These are phyloP conservation scores for Borealophlyctis nickersoniae DNA, from an alignment of 192 early-diverging fungal species.

Conservation along the genomic window DNA sequence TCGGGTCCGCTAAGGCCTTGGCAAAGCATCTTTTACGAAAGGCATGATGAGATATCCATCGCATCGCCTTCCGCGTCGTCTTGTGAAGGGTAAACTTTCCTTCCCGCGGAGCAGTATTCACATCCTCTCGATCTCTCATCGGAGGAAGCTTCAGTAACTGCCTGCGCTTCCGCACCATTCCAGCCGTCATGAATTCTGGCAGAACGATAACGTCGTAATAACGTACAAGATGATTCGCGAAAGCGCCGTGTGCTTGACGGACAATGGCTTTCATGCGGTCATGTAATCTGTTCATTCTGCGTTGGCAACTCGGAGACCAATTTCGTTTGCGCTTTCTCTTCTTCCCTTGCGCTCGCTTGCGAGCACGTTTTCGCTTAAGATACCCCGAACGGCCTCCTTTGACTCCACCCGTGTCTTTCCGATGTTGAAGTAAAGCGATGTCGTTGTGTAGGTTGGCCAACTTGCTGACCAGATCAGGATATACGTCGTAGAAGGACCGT, in stretches of 20 bases:
- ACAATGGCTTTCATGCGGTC: slow-evolving; percentile 13
- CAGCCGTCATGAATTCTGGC: slow-evolving; percentile 18
- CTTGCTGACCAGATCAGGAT: slow-evolving; percentile 4
- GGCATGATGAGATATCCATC: slow-evolving; percentile 10
- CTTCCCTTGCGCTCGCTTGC: not conserved
- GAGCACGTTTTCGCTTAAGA: not conserved
- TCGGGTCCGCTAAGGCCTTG: slow-evolving; percentile 10
- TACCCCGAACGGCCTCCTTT: not conserved
- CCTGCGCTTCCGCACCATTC: slow-evolving; percentile 21
- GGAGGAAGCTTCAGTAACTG: slow-evolving; percentile 15
- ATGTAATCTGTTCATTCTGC: not conserved
- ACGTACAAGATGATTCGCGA: slow-evolving; percentile 15
- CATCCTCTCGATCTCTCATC: not conserved
- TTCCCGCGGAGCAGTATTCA: not conserved
- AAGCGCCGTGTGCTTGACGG: slow-evolving; percentile 14
- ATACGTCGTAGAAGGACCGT: slow-evolving; percentile 5
- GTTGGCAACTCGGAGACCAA: not conserved
- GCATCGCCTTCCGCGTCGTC: slow-evolving; percentile 17
- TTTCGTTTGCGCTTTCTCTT: not conserved
- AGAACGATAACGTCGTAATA: slow-evolving; percentile 12
- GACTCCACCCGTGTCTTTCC: not conserved
- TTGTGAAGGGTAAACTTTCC: slow-evolving; percentile 12
- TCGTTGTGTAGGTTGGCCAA: slow-evolving; percentile 7
- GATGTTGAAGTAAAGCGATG: slow-evolving; percentile 3
- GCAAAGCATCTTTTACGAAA: slow-evolving; percentile 7